phyloP scores from a whole-genome alignment of 331 rosid species.

The Arachis monticola region DNA sequence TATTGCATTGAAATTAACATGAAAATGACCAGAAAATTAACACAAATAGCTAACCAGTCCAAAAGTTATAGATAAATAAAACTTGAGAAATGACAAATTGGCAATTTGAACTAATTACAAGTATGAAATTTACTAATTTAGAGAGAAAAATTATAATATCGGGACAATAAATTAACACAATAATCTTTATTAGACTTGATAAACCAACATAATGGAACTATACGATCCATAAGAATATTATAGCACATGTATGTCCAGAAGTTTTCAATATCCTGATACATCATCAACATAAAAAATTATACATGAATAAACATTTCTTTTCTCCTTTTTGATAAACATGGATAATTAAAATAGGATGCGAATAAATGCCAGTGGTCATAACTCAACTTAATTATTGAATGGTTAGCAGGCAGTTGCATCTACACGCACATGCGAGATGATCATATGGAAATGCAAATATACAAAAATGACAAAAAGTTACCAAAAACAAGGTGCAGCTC shows the following conservation, averaged over 20 bases:
- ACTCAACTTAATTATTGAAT: slow-evolving; percentile 2
- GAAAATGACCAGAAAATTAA: not conserved
- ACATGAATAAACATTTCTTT: not conserved
- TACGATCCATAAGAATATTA: not conserved
- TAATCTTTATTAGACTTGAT: not conserved
- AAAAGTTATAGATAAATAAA: not conserved
- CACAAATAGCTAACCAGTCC: not conserved
- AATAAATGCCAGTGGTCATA: not conserved
- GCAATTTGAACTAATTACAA: not conserved
- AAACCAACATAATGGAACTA: not conserved
- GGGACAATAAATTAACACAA: not conserved
- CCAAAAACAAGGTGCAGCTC: not conserved
- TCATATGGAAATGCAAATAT: not conserved
- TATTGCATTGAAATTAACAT: not conserved
- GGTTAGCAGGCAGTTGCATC: not conserved
- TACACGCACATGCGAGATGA: not conserved
- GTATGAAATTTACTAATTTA: not conserved
- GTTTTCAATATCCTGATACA: slow-evolving; percentile 1
- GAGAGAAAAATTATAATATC: not conserved
- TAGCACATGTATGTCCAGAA: not conserved
- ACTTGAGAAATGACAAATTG: not conserved
- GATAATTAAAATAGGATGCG: not conserved
- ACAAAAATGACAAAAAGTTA: not conserved
- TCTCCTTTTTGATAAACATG: not conserved
- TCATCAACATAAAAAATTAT: not conserved